A percentile compares a stretch with the other conserved stretches of the same genome.
These are phyloP conservation scores for Ceratobasidium sp. DNA, from an alignment of 1,284 basidiomycete species.

Conservation along the genomic window DNA sequence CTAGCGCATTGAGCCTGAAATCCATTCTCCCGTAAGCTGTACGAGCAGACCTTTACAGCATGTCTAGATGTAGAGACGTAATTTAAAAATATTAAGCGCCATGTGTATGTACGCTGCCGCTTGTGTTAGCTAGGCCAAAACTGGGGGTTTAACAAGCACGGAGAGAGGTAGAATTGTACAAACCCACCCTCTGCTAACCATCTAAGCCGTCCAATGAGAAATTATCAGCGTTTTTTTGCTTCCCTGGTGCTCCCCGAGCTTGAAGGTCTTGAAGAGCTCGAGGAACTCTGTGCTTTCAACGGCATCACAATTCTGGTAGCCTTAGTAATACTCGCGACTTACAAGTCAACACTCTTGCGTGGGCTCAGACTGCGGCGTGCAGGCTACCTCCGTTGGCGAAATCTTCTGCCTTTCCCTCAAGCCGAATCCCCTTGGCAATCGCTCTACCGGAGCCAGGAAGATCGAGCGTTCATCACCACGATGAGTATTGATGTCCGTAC, in stretches of 20 bases:
- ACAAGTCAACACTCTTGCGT: not conserved
- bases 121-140: too few relatives aligned
- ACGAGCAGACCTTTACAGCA: not conserved
- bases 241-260: too few relatives aligned
- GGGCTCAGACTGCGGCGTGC: not conserved
- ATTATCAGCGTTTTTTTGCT: not conserved
- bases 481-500: constrained; percentile 63
- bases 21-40: not conserved
- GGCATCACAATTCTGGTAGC: not conserved
- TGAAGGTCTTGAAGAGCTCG: not conserved
- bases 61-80: too few relatives aligned
- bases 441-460: constrained; percentile 8
- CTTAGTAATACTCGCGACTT: not conserved
- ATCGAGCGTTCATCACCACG: constrained; percentile 63
- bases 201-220: not conserved
- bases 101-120: too few relatives aligned
- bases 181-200: too few relatives aligned
- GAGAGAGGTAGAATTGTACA: too few relatives aligned
- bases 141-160: too few relatives aligned
- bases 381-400: not conserved
- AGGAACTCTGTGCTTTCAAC: not conserved
- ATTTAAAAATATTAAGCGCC: too few relatives aligned
- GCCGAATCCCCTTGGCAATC: constrained; percentile 3
- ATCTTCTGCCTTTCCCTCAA: not conserved
- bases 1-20: not conserved